Percentiles rank a stretch among this genome's conserved stretches.
These are phyloP conservation scores for Aspergillus brunneoviolaceus DNA, from an alignment of 2,329 filamentous ascomycete genomes.

Conservation along the genomic window DNA sequence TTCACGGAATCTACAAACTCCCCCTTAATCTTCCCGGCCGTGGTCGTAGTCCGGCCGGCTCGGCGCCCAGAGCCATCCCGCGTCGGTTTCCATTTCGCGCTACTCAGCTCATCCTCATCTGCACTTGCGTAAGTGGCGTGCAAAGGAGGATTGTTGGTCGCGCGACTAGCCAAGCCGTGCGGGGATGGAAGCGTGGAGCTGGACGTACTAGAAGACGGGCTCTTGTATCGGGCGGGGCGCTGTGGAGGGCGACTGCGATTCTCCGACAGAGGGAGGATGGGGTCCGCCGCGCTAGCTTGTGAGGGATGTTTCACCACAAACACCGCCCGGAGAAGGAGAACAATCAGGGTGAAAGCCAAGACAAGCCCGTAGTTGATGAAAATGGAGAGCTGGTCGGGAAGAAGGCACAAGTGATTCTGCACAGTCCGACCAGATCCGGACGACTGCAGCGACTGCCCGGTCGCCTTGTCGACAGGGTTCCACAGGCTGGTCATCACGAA, in stretches of 20 bases:
- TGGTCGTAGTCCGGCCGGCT: constrained; percentile 25
- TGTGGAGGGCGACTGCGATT: constrained; percentile 25
- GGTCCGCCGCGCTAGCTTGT: constrained; percentile 8
- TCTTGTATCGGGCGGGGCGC: constrained; percentile 20
- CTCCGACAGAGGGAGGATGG: constrained; percentile 33
- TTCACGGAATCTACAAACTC: constrained; percentile 64
- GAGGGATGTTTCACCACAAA: constrained; percentile 28
- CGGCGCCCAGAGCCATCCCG: constrained; percentile 18
- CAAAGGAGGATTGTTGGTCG: constrained; percentile 22
- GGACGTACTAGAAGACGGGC: constrained; percentile 33
- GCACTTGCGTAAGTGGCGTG: constrained; percentile 24
- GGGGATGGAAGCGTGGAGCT: constrained; percentile 31
- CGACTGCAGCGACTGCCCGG: constrained; percentile 32
- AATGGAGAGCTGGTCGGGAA: constrained; percentile 82
- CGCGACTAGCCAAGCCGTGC: constrained; percentile 30
- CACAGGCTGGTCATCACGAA: constrained; percentile 87
- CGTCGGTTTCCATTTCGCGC: constrained; percentile 30
- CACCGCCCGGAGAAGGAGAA: constrained; percentile 49
- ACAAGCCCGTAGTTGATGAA: constrained; percentile 76
- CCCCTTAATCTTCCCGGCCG: constrained; percentile 46
- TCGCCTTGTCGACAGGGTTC: constrained; percentile 73
- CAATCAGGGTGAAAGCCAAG: constrained; percentile 52
- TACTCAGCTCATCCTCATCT: constrained; percentile 23
- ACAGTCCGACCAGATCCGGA: constrained; percentile 55
- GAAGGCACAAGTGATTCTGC: constrained; percentile 84